phyloP scores from a whole-genome alignment of 225 moss, liverwort and hornwort genomes.

The Polytrichum commune region DNA sequence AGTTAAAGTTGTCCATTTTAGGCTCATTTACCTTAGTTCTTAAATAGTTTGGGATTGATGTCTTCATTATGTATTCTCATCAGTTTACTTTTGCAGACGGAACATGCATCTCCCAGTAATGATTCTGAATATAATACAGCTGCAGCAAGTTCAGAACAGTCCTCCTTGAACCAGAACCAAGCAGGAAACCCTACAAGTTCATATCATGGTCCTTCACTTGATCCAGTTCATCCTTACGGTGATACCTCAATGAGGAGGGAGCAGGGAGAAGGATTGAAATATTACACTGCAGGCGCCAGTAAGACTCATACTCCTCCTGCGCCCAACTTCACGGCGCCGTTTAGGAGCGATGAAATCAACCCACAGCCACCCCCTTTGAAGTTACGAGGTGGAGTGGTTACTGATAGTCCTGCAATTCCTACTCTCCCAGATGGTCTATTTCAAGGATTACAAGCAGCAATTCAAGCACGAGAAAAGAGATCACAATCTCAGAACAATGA shows the following conservation, averaged over 20 bases:
- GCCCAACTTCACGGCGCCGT: slow-evolving; percentile 27
- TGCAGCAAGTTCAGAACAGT: background rate
- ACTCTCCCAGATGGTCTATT: slow-evolving; percentile 77
- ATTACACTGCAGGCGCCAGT: slow-evolving; percentile 12
- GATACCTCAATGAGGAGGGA: slow-evolving; percentile 16
- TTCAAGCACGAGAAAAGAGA: slow-evolving; percentile 48
- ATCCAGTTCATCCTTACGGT: slow-evolving; percentile 16
- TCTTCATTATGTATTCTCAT: background rate
- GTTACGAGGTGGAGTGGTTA: slow-evolving; percentile 18
- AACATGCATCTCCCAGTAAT: slow-evolving; percentile 19
- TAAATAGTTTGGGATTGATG: background rate
- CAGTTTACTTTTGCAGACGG: slow-evolving; percentile 19
- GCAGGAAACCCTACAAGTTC: slow-evolving; percentile 1
- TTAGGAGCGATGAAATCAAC: slow-evolving; percentile 41
- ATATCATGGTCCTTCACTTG: slow-evolving; percentile 12
- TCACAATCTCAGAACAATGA: slow-evolving; percentile 15
- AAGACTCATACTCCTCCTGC: slow-evolving; percentile 14
- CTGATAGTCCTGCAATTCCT: slow-evolving; percentile 62
- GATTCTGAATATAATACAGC: slow-evolving; percentile 9
- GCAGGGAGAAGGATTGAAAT: too few relatives aligned
- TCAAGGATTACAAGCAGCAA: slow-evolving; percentile 44
- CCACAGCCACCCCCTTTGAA: slow-evolving; percentile 23
- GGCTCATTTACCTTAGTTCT: too few relatives aligned
- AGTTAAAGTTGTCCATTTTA: too few relatives aligned
- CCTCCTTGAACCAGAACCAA: background rate